A percentile compares a stretch with the other conserved stretches of the same genome.
phyloP scores from a whole-genome alignment of 2,329 filamentous ascomycete species.

The Zasmidium cellare region DNA sequence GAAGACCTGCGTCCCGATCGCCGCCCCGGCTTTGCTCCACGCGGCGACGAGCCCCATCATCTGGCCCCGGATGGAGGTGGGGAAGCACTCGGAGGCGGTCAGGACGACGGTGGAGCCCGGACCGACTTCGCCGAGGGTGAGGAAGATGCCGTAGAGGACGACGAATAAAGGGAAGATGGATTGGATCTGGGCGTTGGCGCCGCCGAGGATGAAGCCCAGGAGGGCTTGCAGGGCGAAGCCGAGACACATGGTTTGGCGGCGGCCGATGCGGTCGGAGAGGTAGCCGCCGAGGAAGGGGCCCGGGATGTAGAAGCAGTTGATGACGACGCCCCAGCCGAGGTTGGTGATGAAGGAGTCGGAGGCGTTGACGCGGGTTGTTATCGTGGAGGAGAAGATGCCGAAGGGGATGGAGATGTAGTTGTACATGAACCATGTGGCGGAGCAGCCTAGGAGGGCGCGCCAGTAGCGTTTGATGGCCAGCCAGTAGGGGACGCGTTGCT shows the following conservation, averaged over 20 bases:
- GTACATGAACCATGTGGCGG: constrained; percentile 74
- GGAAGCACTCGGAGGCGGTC: constrained; percentile 79
- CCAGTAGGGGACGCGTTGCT: constrained; percentile 48
- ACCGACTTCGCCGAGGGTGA: constrained; percentile 74
- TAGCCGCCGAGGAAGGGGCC: constrained; percentile 76
- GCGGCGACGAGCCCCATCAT: constrained; percentile 70
- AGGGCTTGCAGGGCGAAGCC: constrained; percentile 72
- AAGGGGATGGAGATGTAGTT: constrained; percentile 80
- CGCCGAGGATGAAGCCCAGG: constrained; percentile 84
- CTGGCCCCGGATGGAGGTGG: constrained; percentile 79
- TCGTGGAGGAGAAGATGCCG: constrained; percentile 76
- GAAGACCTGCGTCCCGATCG: constrained; percentile 80
- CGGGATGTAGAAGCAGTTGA: constrained; percentile 85
- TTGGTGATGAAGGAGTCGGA: constrained; percentile 65
- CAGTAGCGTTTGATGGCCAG: constrained; percentile 67
- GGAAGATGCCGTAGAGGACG: constrained; percentile 74
- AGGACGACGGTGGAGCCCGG: constrained; percentile 68
- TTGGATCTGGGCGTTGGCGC: constrained; percentile 46
- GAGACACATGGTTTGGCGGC: constrained; percentile 68
- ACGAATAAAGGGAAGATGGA: constrained; percentile 55
- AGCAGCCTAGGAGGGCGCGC: constrained; percentile 66
- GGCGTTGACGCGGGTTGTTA: constrained; percentile 61
- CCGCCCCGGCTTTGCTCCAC: constrained; percentile 69
- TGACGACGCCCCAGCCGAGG: constrained; percentile 84
- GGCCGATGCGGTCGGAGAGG: constrained; percentile 73